phyloP scores from a whole-genome alignment of 140 eudicot genomes.

The Anethum foeniculum region DNA sequence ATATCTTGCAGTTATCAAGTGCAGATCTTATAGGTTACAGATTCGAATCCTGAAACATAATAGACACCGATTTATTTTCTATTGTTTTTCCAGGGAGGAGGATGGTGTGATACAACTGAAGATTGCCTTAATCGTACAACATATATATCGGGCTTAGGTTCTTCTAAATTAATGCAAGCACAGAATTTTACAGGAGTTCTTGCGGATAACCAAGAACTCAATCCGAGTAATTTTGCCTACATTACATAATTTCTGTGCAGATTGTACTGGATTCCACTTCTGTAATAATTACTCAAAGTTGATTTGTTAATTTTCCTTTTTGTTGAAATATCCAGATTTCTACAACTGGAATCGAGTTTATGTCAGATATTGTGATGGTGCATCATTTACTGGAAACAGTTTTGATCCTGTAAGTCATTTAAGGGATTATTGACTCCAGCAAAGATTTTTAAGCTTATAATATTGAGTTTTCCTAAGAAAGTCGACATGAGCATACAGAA shows the following conservation, averaged over 20 bases:
- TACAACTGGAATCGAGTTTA: constrained; percentile 54
- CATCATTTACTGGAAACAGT: constrained; percentile 57
- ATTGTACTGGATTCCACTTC: not conserved
- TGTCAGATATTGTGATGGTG: constrained; percentile 60
- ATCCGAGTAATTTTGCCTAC: constrained; percentile 31
- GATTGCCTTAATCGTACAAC: constrained; percentile 26
- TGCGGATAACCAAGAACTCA: constrained; percentile 28
- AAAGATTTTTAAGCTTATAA: not conserved
- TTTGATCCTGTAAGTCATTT: constrained; percentile 33
- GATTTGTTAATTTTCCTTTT: not conserved
- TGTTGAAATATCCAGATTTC: constrained; percentile 26
- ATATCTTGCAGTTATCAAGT: not conserved
- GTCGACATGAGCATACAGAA: not conserved
- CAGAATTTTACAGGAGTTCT: constrained; percentile 40
- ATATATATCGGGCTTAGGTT: constrained; percentile 31
- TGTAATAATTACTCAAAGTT: not conserved
- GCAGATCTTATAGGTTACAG: not conserved
- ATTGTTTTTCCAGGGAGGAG: constrained; percentile 37
- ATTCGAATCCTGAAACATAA: not conserved
- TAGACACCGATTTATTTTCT: not conserved
- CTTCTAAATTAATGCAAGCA: constrained; percentile 32
- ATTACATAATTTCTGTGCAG: not conserved
- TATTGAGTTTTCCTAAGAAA: not conserved
- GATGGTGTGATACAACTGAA: constrained; percentile 41
- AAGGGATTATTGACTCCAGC: not conserved